Base-by-base conservation (phyloP, 2,329 filamentous ascomycete genomes). In the Blastomyces gilchristii region DNA sequence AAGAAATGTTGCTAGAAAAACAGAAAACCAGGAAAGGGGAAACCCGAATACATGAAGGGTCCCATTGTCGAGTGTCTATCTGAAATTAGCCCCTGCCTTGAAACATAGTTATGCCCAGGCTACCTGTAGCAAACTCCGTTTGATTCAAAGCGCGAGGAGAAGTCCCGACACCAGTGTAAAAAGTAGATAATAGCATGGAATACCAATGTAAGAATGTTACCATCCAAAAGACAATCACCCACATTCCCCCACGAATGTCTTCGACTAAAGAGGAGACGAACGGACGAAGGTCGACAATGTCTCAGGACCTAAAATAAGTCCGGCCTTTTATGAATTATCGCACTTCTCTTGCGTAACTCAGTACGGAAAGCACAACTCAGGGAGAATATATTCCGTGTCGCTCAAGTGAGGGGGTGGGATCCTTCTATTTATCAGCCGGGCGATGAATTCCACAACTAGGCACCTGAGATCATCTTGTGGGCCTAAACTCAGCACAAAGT, bases 391-490 rank as follows among this genome's bases (percentile, higher is more conserved):
- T 39, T 39, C 8, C 37, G 8, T 39, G 37, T 39, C 9, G 37
- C 8, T 39, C 37, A 39, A 60, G 9, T 47, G 34, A 9, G 34
- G 18, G 6, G 9, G 9, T n/a, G 18, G 7, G 56, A 54, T 50
- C 16, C 56, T 57, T 39, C 47, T 50, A 52, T 25, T 62, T 16
- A 65, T 45, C 41, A 43, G 41, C 47, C 61, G 61, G 5, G 64
- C 62, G 9, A 64, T 54, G 9, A 58, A 63, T 47, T 67, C 63
- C 25, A 65, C 58, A 9, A 62, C 56, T n/a, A 67, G 57, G 31
- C 39, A 62, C 45, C 63, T 61, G 37, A 67, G 28, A 3, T 59
- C 43, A 45, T 49, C 62, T 12, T 37, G 45, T 18, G 50, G 52
- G 43, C 9, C 37, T 12, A 39, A 39, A 39, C 8, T 39, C 8